These are phyloP conservation scores for Dittrichia graveolens DNA, from an alignment of 129 eudicot species.

Conservation along the genomic window DNA sequence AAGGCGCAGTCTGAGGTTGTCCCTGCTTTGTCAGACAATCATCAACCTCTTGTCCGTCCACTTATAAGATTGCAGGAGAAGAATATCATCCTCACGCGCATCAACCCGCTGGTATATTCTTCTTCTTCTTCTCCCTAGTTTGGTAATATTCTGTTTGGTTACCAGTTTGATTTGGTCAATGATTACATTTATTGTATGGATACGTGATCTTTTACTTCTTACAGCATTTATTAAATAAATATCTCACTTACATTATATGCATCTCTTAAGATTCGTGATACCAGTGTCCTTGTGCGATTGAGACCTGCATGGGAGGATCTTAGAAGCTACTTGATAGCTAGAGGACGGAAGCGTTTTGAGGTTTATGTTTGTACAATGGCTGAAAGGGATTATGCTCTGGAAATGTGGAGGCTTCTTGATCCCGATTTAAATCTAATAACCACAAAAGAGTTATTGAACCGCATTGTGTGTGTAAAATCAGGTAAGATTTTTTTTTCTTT, in stretches of 20 bases:
- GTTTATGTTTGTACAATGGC: slow-evolving; percentile 99
- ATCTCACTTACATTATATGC: background rate
- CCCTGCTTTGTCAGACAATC: slow-evolving; percentile 71
- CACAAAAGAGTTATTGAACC: slow-evolving; percentile 67
- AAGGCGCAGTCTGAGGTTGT: slow-evolving; percentile 80
- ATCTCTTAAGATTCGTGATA: slow-evolving; percentile 80
- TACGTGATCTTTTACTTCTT: background rate
- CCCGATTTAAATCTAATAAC: slow-evolving; percentile 87
- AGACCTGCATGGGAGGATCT: slow-evolving; percentile 99
- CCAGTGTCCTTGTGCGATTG: slow-evolving; percentile 98
- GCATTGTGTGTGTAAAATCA: slow-evolving; percentile 93
- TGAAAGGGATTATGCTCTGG: slow-evolving; percentile 98
- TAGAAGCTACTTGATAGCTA: slow-evolving; percentile 91
- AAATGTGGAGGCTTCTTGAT: slow-evolving; percentile 99
- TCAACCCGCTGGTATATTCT: slow-evolving; percentile 69
- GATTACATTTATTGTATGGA: background rate
- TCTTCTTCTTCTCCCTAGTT: too few species aligned
- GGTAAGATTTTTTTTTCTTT: slow-evolving; percentile 42
- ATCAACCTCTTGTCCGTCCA: slow-evolving; percentile 79
- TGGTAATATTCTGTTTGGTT: too few species aligned
- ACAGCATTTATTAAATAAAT: background rate
- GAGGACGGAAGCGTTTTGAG: slow-evolving; percentile 98
- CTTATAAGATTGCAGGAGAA: slow-evolving; percentile 86
- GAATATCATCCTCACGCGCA: slow-evolving; percentile 91
- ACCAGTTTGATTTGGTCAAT: too few species aligned